Evolutionary conservation across 148 eudicot species (phyloP).

Genomic region (Vaccinium corymbosum): DNA sequence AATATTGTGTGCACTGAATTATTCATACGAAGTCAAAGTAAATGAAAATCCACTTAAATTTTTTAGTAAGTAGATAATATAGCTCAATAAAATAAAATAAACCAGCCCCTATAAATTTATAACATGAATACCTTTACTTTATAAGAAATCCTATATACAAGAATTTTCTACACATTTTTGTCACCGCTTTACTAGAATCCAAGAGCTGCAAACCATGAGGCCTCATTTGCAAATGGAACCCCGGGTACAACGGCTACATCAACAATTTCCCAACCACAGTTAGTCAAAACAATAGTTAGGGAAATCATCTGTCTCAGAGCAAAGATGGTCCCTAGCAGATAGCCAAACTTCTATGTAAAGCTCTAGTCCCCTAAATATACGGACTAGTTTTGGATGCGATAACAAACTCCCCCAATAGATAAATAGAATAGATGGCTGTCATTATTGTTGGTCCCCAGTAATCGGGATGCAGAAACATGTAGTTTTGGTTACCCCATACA

Average conservation of each 20-base stretch:
- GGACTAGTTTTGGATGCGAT: not conserved
- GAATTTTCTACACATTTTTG: no score
- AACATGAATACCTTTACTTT: no score
- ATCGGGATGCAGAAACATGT: not conserved
- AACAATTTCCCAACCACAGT: not conserved
- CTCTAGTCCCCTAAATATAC: not conserved
- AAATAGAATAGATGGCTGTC: not conserved
- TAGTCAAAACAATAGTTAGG: not conserved
- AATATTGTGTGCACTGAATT: no score
- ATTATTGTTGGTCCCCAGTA: not conserved
- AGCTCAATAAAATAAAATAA: no score
- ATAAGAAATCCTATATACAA: no score
- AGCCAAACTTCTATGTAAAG: not conserved
- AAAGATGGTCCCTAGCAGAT: not conserved
- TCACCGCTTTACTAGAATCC: no score
- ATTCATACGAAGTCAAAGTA: no score
- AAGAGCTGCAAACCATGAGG: not conserved
- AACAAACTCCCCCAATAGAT: not conserved
- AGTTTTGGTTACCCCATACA: not conserved
- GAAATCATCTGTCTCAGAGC: not conserved
- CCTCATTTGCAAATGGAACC: not conserved
- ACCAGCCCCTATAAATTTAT: no score
- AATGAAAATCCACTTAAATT: no score
- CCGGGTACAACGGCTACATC: not conserved
- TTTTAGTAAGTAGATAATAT: no score